Evolutionary conservation across 2,329 filamentous ascomycete species (phyloP), one percentile per base, ranked within the genome.

Genomic region (Trichoderma lentiforme): DNA sequence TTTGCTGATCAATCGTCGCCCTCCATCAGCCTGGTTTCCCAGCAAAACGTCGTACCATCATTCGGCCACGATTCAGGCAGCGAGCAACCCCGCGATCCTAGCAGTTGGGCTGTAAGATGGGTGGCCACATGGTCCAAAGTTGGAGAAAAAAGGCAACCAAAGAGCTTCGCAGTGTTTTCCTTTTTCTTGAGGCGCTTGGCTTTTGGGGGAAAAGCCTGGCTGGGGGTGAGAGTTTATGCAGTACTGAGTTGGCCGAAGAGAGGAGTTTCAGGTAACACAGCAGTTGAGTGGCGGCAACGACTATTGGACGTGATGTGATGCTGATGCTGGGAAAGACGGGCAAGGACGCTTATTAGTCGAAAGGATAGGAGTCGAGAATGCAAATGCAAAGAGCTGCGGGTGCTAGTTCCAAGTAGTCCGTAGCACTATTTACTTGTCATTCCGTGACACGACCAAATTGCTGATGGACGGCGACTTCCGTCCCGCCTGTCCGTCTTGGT

Each of bases 1-100:
- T 62, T 53, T 34, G 67, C 57, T 62, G 67, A 62, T 70, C 67
- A 69, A 53, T 62, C 14, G 57, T 53, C n/a, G 21, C 26, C 12
- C 64, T 57, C 39, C 64, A 36, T 70, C 67, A 34, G 39, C 21
- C 65, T 28, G 56, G n/a, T 34, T 47, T 28, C 26, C n/a, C 9
- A 21, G 53, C 21, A 15, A n/a, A 28, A 26, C 61, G n/a, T 43
- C 43, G 32, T 34, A 12, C n/a, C 21, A 39, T 39, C 30, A n/a
- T 32, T 21, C 28, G 60, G 14, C 26, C 24, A 53, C 28, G 32
- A 28, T 30, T 67, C 56, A 30, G 70, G 70, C 70, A 72, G 57
- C 70, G 58, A 12, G 15, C 39, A 65, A 51, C 43, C 43, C 57
- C 36, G 67, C 57, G 69, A 66, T 47, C 30, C n/a, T 34, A 24